Evolutionary conservation across 108 stramenopile species (phyloP).

Genomic region (Schizochytrium sp.): DNA sequence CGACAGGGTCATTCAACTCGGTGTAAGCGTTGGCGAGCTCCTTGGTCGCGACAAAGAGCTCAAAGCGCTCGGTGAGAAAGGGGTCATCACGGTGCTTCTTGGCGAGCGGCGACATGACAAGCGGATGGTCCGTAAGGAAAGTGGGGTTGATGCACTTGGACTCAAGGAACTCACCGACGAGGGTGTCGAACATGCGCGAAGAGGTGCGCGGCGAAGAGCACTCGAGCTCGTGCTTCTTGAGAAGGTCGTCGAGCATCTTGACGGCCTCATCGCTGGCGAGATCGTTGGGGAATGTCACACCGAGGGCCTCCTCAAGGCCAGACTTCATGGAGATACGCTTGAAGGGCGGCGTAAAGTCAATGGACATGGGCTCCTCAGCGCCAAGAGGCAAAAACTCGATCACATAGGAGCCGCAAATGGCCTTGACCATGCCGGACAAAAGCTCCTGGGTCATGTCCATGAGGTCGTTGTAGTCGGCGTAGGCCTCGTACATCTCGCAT

Average conservation of each 20-base stretch:
- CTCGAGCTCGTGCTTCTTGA: conserved; percentile 67
- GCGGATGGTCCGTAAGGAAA: conserved; percentile 74
- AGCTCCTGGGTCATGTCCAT: conserved; percentile 96
- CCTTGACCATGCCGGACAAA: conserved; percentile 85
- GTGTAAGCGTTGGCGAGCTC: conserved; percentile 99
- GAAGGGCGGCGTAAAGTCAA: conserved; percentile 96
- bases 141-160: conserved; percentile 65
- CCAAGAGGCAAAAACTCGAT: conserved; percentile 83
- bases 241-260: conserved; percentile 59
- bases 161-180: conserved; percentile 94
- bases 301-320: conserved; percentile 83
- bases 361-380: conserved; percentile 52
- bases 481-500: conserved; percentile 96
- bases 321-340: conserved; percentile 91
- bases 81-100: conserved; percentile 90
- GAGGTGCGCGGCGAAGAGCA: conserved; percentile 90
- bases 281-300: conserved; percentile 60
- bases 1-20: conserved; percentile 96
- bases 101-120: conserved; percentile 97
- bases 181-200: conserved; percentile 84
- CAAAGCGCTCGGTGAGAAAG: conserved; percentile 93
- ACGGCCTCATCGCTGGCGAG: conserved; percentile 69
- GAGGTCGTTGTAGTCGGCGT: conserved; percentile 97
- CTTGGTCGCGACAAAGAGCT: conserved; percentile 91
- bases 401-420: conserved; percentile 82